Evolutionary conservation across 2,329 filamentous ascomycete genomes (phyloP).

Genomic region (Aspergillus caelatus): DNA sequence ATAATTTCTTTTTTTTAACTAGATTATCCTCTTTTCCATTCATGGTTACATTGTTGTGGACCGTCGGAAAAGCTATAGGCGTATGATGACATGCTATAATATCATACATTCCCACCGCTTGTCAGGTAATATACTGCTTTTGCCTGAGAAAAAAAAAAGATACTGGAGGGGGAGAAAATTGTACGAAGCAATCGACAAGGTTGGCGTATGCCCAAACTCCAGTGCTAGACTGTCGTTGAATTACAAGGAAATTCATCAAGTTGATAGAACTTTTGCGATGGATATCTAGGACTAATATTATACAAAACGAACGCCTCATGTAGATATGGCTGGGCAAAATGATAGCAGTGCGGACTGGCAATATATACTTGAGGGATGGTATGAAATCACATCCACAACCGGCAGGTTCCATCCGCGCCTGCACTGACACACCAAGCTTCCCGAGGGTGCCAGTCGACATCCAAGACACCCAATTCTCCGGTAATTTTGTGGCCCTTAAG

Average conservation of each 20-base stretch:
- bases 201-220: not conserved
- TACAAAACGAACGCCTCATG: constrained; percentile 31
- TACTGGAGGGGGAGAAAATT: not conserved
- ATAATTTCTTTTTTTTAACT: constrained; percentile 3
- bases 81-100: not conserved
- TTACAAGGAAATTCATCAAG: not conserved
- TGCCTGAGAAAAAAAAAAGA: not conserved
- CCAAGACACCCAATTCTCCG: constrained; percentile 84
- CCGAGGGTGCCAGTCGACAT: constrained; percentile 92
- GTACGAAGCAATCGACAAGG: not conserved
- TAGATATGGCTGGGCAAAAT: constrained; percentile 20
- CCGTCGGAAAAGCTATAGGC: not conserved
- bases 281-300: constrained; percentile 30
- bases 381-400: constrained; percentile 73
- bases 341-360: constrained; percentile 24
- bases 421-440: constrained; percentile 95
- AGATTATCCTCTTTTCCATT: not conserved
- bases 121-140: not conserved
- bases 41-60: not conserved
- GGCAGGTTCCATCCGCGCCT: constrained; percentile 88
- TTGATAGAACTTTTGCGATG: constrained; percentile 32
- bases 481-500: constrained; percentile 86
- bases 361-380: constrained; percentile 24
- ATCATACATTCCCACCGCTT: not conserved
- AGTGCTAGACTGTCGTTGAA: not conserved